Evolutionary conservation across 2,329 filamentous ascomycete species (phyloP), one percentile per base, ranked within the genome.

Genomic region (Fusarium tricinctum): DNA sequence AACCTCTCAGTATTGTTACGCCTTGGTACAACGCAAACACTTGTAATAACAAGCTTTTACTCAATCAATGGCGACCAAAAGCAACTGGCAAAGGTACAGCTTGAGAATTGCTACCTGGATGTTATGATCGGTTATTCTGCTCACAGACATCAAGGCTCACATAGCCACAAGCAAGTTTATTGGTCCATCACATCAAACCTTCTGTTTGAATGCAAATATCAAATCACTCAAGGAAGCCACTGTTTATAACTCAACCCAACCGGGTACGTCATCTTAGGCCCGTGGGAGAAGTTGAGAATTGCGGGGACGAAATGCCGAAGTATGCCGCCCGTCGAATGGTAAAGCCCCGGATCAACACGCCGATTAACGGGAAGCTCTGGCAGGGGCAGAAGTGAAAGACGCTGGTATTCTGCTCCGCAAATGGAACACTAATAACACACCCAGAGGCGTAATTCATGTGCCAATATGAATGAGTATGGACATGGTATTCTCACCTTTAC

Each of bases 291-390:
- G 39, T 33, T 64, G 47, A 46, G 57, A 33, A 48, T 50, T 66
- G 65, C 56, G 61, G 61, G 63, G 66, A 40, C 43, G 46, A 44
- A 69, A 62, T 57, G 66, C 59, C 66, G 53, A 63, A 45, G 63
- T 10, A 44, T 52, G 42, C 67, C 63, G 52, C 28, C 26, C 35
- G 57, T 70, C 68, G 68, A 70, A 70, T 70, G 48, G 54, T 20
- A 60, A 47, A 40, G 63, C 33, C 49, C 33, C 48, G 55, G 50
- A 66, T 66, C 63, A 70, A 28, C 67, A 70, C 68, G 67, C 68
- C 55, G 66, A 61, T 59, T 47, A 45, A 69, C 30, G 66, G 66
- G 43, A 50, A 58, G 62, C 51, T 62, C 40, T 69, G 50, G 56
- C 50, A 62, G 40, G 66, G 54, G 46, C 28, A 51, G 13, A 42